Percentiles rank a stretch among this genome's conserved stretches.
phyloP scores from a whole-genome alignment of 495 filamentous ascomycete genomes.

The Jackrogersella multiformis region DNA sequence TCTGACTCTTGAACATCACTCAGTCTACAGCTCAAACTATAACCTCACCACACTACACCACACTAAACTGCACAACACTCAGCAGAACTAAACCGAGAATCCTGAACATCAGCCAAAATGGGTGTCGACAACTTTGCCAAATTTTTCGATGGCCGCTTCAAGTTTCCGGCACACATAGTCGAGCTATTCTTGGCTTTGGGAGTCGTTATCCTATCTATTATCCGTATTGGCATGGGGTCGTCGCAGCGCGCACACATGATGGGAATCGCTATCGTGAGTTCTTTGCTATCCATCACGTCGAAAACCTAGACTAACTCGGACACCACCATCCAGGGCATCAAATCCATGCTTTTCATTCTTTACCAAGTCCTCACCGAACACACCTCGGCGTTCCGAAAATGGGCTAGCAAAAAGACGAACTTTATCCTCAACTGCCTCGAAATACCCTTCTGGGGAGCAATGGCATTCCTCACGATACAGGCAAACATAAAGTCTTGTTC shows the following conservation, averaged over 20 bases:
- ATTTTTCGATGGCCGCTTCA: slow-evolving; percentile 18
- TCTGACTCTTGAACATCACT: background rate
- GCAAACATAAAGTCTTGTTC: slow-evolving; percentile 14
- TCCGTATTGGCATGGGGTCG: slow-evolving; percentile 1
- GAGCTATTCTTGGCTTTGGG: background rate
- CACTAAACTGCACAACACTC: too few relatives aligned
- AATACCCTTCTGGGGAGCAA: slow-evolving; percentile 49
- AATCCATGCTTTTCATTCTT: slow-evolving; percentile 48
- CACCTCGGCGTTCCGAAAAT: slow-evolving; percentile 39
- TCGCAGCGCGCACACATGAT: slow-evolving; percentile 23
- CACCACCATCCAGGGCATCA: slow-evolving; percentile 37
- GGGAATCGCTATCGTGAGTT: slow-evolving; percentile 21
- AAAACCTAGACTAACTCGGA: background rate
- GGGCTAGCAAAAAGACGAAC: slow-evolving; percentile 47
- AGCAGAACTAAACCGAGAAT: background rate
- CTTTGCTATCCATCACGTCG: background rate
- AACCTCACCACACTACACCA: background rate
- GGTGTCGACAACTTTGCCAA: background rate
- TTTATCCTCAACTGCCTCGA: slow-evolving; percentile 48
- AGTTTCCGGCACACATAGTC: slow-evolving; percentile 9
- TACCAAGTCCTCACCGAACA: slow-evolving; percentile 48
- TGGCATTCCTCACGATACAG: slow-evolving; percentile 38
- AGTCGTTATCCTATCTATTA: slow-evolving; percentile 14
- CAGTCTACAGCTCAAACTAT: background rate
- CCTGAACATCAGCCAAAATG: slow-evolving; percentile 1